Conservation (phyloP, 768 basidiomycete species). For the Lyophyllum decastes region DNA sequence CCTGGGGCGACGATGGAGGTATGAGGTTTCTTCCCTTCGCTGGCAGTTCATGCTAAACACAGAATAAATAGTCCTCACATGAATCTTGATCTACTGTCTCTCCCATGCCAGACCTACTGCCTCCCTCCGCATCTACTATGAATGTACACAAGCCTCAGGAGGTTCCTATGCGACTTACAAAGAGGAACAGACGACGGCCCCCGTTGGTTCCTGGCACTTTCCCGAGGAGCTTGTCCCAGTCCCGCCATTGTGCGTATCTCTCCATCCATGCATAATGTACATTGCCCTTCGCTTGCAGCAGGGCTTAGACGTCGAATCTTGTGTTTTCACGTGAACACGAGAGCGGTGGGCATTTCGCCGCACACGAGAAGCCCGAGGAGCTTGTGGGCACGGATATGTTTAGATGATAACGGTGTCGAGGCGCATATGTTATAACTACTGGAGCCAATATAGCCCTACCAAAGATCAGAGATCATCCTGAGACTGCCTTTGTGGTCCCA, state of each 20-base stretch:
- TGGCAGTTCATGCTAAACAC: constrained; percentile 5
- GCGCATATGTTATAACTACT: constrained; percentile 22
- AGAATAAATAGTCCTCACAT: constrained; percentile 49
- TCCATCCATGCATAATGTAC: not conserved
- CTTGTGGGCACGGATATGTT: constrained; percentile 45
- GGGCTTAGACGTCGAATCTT: constrained; percentile 17
- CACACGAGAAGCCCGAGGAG: constrained; percentile 38
- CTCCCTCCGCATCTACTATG: constrained; percentile 59
- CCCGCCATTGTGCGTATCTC: constrained; percentile 23
- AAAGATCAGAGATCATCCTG: no score
- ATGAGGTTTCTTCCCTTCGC: not conserved
- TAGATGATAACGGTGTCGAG: constrained; percentile 38
- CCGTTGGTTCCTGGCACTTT: constrained; percentile 49
- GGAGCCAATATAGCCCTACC: no score
- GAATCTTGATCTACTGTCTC: constrained; percentile 63
- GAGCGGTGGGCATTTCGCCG: constrained; percentile 48
- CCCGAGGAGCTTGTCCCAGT: constrained; percentile 39
- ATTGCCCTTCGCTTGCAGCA: constrained; percentile 11
- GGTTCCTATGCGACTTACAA: constrained; percentile 1
- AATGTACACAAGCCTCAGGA: constrained; percentile 28
- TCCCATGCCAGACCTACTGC: constrained; percentile 60
- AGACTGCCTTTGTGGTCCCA: no score
- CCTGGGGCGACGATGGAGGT: constrained; percentile 56
- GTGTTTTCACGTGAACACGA: constrained; percentile 34
- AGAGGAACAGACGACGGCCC: constrained; percentile 29